Base-by-base conservation (phyloP, 805 yeast genomes). In the Lachancea nothofagi region DNA sequence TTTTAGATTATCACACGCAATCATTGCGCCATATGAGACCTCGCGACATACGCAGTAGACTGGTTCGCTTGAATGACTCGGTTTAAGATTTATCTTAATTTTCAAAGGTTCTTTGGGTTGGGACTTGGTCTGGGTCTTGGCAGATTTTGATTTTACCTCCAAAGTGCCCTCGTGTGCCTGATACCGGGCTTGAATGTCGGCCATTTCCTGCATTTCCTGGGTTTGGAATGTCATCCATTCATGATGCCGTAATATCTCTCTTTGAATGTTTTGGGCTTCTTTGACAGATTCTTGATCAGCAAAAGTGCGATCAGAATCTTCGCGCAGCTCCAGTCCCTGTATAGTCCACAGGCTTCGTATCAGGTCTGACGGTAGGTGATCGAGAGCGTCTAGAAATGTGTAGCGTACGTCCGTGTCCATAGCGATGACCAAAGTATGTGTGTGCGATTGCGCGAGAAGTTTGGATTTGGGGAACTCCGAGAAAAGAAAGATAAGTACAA, bases 1-100 rank as follows among this genome's bases (percentile, higher is more conserved):
- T 26, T 75, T 71, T 2, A 70, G 70, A 50, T 85, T 77, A 57
- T 89, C 97, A 61, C 97, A 90, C 0, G 90, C 96, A 46, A 90
- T 74, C 97, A 90, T 90, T 38, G 75, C 76, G 1, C 97, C 97
- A 40, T 54, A 62, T 5, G 76, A 68, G 1, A 62, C 65, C 4
- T 63, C 60, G 4, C 65, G 56, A 44, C 83, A 77, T 10, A 64
- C 37, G 46, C 83, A 77, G 48, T 73, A 77, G 1, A 51, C 35
- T 22, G 47, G 44, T 21, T 44, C 44, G 22, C 37, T 25, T 12
- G 33, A 34, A 15, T 39, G 34, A 30, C 35, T 38, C 23, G 26
- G 35, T 21, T 18, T 13, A 2, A 17, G 28, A 9, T 28, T n/a
- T 7, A 25, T 38, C 33, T 29, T 25, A 19, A 32, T 32, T 20